Conservation (phyloP, 768 basidiomycete species). For the Panus rudis region DNA sequence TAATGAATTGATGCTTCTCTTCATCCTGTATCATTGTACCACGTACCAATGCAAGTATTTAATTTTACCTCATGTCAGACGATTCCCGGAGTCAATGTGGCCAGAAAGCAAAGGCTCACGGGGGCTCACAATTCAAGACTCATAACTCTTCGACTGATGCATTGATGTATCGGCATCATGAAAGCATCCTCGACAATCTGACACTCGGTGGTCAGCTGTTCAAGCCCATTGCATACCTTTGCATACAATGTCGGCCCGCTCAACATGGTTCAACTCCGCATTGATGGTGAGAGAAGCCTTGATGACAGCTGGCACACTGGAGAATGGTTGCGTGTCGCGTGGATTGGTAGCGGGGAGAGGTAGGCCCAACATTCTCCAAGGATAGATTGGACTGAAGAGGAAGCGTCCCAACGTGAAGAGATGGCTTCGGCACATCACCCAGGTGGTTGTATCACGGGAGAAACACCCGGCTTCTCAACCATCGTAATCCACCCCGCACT, state of each 20-base stretch:
- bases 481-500: slow-evolving; percentile 65
- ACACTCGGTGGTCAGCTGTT: slow-evolving; percentile 66
- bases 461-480: slow-evolving; percentile 78
- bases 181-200: too few species aligned
- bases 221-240: slow-evolving; percentile 79
- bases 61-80: too few species aligned
- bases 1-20: too few species aligned
- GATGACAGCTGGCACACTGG: slow-evolving; percentile 64
- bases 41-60: too few species aligned
- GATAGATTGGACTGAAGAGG: slow-evolving; percentile 66
- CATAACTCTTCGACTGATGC: too few species aligned
- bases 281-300: slow-evolving; percentile 70
- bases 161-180: too few species aligned
- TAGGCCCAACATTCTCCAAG: slow-evolving; percentile 67
- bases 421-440: too few species aligned
- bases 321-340: slow-evolving; percentile 58
- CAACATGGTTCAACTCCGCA: slow-evolving; percentile 64
- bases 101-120: too few species aligned
- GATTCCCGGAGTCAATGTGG: too few species aligned
- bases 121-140: too few species aligned
- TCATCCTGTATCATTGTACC: too few species aligned
- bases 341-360: slow-evolving; percentile 64
- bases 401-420: slow-evolving; percentile 72
- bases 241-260: slow-evolving; percentile 65
- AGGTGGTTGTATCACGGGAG: slow-evolving; percentile 75